Evolutionary conservation across 2,329 filamentous ascomycete genomes (phyloP), one percentile per base, ranked within the genome.

Genomic region (Fragosphaeria purpurea): DNA sequence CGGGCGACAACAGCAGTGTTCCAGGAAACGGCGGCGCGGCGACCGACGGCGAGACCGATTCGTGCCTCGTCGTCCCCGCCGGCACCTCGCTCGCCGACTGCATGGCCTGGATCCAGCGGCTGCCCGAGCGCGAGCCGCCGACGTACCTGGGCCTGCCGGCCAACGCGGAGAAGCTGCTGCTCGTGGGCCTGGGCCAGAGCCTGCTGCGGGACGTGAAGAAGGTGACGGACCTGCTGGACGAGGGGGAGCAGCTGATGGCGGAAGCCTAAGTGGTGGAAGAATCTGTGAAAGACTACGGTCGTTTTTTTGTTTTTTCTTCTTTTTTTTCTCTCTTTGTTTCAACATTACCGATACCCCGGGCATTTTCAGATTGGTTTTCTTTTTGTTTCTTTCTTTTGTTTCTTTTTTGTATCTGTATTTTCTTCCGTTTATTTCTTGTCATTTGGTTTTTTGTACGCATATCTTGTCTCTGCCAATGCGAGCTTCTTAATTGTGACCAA

Each of bases 71-170:
- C 12, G 82, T 96, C 45, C 93, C 93, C 0, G 79, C 79, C 43
- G 85, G 87, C 41, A 96, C 90, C 1, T 82, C 80, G 46, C 80
- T 95, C 63, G 80, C 83, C 55, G 88, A 95, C 61, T 97, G 97
- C 65, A 83, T 85, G 67, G 76, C 77, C 39, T 98, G 94, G 94
- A 88, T 98, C 55, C 87, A 95, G 60, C 81, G 80, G 54, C 73
- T 98, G 55, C 93, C 93, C 0, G 93, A 98, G 75, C 82, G 93
- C 60, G 93, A 98, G 67, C 94, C 94, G 33, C 93, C 93, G 5
- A 95, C 89, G 1, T 98, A 95, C 64, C 75, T 98, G 12, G 94
- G 93, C 30, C 69, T 98, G 58, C 93, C 93, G 38, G 88, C 88
- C 33, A 96, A 98, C 65, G 93, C 93, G 22, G 93, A 98, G 80